Evolutionary conservation across 306 rosid genomes (phyloP).

Genomic region (Macrotyloma uniflorum): DNA sequence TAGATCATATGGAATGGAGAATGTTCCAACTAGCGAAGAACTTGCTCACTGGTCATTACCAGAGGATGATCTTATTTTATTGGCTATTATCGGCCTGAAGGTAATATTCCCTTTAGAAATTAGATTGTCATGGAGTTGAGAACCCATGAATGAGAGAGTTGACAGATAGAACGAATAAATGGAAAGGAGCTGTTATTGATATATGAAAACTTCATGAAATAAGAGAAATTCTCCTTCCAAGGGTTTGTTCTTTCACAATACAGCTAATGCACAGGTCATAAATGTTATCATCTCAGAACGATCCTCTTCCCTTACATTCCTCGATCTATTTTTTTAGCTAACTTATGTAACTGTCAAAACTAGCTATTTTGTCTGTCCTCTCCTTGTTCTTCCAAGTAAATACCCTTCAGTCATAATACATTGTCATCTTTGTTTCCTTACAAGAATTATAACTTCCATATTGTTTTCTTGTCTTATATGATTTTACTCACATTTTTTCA

Average conservation of each 20-base stretch:
- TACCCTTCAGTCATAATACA: not conserved
- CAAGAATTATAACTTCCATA: not conserved
- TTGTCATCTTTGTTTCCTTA: constrained; percentile 7
- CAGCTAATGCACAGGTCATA: not conserved
- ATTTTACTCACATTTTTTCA: not conserved
- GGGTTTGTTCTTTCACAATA: not conserved
- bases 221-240: not conserved
- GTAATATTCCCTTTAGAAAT: constrained; percentile 39
- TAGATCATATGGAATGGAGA: constrained; percentile 54
- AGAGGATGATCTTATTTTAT: constrained; percentile 75
- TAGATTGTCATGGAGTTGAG: not conserved
- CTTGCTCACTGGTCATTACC: constrained; percentile 77
- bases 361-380: constrained; percentile 2
- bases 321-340: not conserved
- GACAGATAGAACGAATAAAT: not conserved
- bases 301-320: not conserved
- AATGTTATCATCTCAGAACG: not conserved
- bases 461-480: not conserved
- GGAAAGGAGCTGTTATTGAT: not conserved
- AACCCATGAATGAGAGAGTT: not conserved
- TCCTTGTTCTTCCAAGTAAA: not conserved
- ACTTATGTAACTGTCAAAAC: not conserved
- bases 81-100: constrained; percentile 94
- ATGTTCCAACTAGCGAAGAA: constrained; percentile 67
- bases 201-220: not conserved